Percentiles rank a stretch among this genome's conserved stretches.
phyloP scores from a whole-genome alignment of 495 filamentous ascomycete species.

The Oidiodendron maius region DNA sequence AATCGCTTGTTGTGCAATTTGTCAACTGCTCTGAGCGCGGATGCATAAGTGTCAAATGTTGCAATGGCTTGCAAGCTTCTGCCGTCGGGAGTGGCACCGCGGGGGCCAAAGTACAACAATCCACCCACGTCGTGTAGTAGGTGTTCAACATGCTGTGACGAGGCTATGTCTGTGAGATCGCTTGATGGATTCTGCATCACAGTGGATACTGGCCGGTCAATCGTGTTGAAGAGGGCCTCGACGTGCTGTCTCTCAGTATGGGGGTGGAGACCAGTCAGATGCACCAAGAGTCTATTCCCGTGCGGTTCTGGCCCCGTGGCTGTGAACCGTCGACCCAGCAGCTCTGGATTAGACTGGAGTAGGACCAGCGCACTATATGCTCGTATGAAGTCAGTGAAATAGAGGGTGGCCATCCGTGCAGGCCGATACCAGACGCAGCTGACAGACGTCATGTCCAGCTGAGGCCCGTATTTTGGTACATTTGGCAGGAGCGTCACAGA shows the following conservation, averaged over 20 bases:
- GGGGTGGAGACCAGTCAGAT: not conserved
- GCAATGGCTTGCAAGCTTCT: conserved; percentile 25
- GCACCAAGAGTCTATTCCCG: not conserved
- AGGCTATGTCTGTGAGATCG: not conserved
- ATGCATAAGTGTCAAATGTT: conserved; percentile 23
- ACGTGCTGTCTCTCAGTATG: not conserved
- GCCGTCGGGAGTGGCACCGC: not conserved
- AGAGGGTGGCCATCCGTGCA: conserved; percentile 3
- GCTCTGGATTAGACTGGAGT: not conserved
- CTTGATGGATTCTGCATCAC: not conserved
- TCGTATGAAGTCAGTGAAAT: not conserved
- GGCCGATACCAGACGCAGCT: conserved; percentile 9
- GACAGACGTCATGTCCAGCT: conserved; percentile 6
- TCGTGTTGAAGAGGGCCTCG: not conserved
- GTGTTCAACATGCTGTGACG: not conserved
- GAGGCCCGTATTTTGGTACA: not conserved
- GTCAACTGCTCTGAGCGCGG: conserved; percentile 26
- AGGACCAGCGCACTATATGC: not conserved
- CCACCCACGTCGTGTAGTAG: not conserved
- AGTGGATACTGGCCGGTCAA: not conserved
- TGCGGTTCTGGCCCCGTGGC: not conserved
- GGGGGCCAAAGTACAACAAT: conserved; percentile 1
- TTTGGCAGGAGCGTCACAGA: not conserved
- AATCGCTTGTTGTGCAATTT: conserved; percentile 18
- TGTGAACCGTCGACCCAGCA: not conserved